A percentile compares a stretch with the other conserved stretches of the same genome.
These are phyloP conservation scores for Picea mariana DNA, from an alignment of 83 land plant genomes.

Conservation along the genomic window DNA sequence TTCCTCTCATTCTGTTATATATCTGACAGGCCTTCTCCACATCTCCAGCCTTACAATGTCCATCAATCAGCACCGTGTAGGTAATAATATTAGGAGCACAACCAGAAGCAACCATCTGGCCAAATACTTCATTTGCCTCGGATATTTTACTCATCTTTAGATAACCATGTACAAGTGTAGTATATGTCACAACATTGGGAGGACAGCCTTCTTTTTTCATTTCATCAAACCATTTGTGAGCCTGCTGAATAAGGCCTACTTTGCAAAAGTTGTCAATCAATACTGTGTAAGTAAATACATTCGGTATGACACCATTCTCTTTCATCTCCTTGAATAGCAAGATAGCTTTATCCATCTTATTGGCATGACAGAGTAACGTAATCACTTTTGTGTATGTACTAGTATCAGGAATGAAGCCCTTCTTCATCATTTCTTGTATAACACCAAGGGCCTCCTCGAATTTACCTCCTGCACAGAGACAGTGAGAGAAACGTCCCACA, in stretches of 20 bases:
- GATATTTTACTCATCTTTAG: slow-evolving; percentile 46
- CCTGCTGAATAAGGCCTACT: slow-evolving; percentile 67
- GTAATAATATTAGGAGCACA: slow-evolving; percentile 66
- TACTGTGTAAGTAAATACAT: not conserved
- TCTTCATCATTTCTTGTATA: too few species aligned
- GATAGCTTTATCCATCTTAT: slow-evolving; percentile 60
- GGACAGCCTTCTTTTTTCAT: slow-evolving; percentile 29
- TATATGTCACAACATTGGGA: slow-evolving; percentile 75
- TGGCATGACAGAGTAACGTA: slow-evolving; percentile 48
- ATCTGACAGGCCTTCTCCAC: slow-evolving; percentile 58
- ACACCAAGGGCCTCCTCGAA: too few species aligned
- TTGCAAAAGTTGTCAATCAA: slow-evolving; percentile 86
- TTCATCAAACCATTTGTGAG: slow-evolving; percentile 63
- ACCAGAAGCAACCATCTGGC: slow-evolving; percentile 46
- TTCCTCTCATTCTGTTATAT: slow-evolving; percentile 54
- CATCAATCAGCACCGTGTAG: slow-evolving; percentile 71
- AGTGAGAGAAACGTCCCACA: slow-evolving; percentile 42
- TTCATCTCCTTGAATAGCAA: slow-evolving; percentile 21
- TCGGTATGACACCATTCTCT: too few species aligned
- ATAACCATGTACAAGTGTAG: slow-evolving; percentile 71
- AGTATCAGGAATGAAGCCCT: slow-evolving; percentile 38
- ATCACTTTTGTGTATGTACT: slow-evolving; percentile 72
- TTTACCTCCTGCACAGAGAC: slow-evolving; percentile 60
- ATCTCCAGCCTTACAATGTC: slow-evolving; percentile 61
- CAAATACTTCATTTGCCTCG: slow-evolving; percentile 56